Evolutionary conservation across 176 grass and related monocot genomes (phyloP), one percentile per base, ranked within the genome.

Genomic region (Thalia dealbata): DNA sequence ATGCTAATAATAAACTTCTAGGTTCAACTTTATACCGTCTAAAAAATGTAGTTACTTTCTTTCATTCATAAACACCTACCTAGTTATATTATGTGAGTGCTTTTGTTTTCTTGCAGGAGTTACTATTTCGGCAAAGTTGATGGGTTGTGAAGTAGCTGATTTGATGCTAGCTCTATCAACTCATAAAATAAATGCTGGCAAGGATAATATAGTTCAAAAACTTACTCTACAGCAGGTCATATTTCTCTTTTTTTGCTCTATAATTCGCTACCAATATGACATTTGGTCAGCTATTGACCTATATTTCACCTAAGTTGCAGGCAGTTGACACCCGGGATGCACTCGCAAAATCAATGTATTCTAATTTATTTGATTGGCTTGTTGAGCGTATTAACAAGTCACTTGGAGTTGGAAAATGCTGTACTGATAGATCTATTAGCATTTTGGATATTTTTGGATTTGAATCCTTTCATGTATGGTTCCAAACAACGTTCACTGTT

Each of bases 391-490:
- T 99, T 72, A 99, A 99, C 70, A 99, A 84, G 50, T 93, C 95
- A 78, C 87, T 99, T 76, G 86, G 81, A 68, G 85, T 90, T 59
- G 90, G 87, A 54, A 93, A 93, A 76, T 79, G 90, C 68, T 85
- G 81, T 70, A 84, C 85, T 55, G 90, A 87, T 76, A 84, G 85
- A 91, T 99, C 87, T 29, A 99, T 99, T 68, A 93, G 87, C 79
- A 99, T 99, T 84, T 87, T 99, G 80, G 95, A 99, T 80, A 99
- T 99, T 60, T 99, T 93, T 14, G 95, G 95, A 61, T 99, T 99
- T 69, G 95, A 99, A 78, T 99, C 95, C 71, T 99, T 99, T 76
- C 81, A 81, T 74, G 95, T 99, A 89, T 63, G 75, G 22, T 72
- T 80, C 25, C 72, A 21, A 14, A 2, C 4, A 11, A 26, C 18